Percentiles rank a stretch among this genome's conserved stretches.
Conservation (phyloP, 2,329 filamentous ascomycete genomes). For the Arthroderma sp. region DNA sequence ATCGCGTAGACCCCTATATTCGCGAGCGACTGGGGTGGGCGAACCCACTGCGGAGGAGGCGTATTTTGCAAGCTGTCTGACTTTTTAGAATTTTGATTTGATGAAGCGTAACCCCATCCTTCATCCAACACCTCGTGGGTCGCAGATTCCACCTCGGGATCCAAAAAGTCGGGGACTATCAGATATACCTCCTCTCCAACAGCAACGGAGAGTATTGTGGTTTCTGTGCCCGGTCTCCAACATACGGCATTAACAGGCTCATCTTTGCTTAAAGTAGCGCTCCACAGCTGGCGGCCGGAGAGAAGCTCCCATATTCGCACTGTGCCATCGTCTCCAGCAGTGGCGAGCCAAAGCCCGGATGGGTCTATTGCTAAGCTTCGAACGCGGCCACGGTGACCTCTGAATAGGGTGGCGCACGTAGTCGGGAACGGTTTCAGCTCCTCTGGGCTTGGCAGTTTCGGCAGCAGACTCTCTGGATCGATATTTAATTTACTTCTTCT, state of each 20-base stretch:
- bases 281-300: conserved; percentile 80
- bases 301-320: conserved; percentile 80
- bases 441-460: conserved; percentile 83
- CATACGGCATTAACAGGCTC: conserved; percentile 73
- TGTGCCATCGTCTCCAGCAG: conserved; percentile 86
- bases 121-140: conserved; percentile 68
- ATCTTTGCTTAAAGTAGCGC: conserved; percentile 59
- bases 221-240: conserved; percentile 77
- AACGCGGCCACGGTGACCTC: conserved; percentile 78
- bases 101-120: conserved; percentile 87
- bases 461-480: conserved; percentile 80
- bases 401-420: conserved; percentile 72
- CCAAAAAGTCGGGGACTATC: conserved; percentile 59
- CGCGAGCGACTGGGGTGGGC: conserved; percentile 60
- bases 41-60: conserved; percentile 66
- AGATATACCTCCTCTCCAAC: conserved; percentile 77
- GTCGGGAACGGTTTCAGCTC: conserved; percentile 93
- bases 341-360: conserved; percentile 71
- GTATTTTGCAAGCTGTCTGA: conserved; percentile 36
- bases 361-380: conserved; percentile 76
- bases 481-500: conserved; percentile 93
- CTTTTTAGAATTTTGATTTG: conserved; percentile 21
- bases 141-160: conserved; percentile 58
- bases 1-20: conserved; percentile 65
- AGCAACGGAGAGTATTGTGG: conserved; percentile 68